Base-by-base conservation (phyloP, 2,329 filamentous ascomycete species). In the Colletotrichum endophyticum region DNA sequence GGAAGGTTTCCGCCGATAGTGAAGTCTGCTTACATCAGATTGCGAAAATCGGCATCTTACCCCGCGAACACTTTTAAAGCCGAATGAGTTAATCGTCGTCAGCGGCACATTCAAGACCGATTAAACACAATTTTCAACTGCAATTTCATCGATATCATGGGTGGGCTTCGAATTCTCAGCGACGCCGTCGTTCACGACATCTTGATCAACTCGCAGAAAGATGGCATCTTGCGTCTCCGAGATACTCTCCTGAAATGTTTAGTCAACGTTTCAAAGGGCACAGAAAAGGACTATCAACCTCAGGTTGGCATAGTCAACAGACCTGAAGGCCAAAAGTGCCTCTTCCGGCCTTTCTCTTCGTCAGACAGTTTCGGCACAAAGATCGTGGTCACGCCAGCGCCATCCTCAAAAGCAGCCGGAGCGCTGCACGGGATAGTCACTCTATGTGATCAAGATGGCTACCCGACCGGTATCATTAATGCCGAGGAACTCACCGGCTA, bases 401-500 rank as follows among this genome's bases (percentile, higher is more conserved):
- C 49, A n/a, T 36, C 66, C 1, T 69, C 66, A 1, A 36, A 39
- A 7, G 49, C 66, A 4, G 66, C 66, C 9, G 66, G 66, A 16
- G 66, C 66, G 8, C 5, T 69, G 30, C 66, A 69, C 30, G 66
- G 66, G 1, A 28, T 89, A 25, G 82, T 94, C 19, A 92, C 91
- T 0, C 85, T 94, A 1, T 87, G 93, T 36, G 91, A 93, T 79
- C 84, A 85, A 16, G 81, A 85, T 34, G 92, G 92, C 15, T 59
- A 34, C 22, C 66, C 66, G 5, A 69, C 49, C 30, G 93, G 90
- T 2, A 84, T 94, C 22, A 86, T 95, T 75, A 94, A 94, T 78
- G 93, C 93, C 0, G 91, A 91, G 72, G 92, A 94, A 79, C 84
- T 95, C 22, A 94, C 93, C 0, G 92, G 92, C 1, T 95, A 94